Evolutionary conservation across 306 rosid species (phyloP).

Genomic region (Citrullus amarus): DNA sequence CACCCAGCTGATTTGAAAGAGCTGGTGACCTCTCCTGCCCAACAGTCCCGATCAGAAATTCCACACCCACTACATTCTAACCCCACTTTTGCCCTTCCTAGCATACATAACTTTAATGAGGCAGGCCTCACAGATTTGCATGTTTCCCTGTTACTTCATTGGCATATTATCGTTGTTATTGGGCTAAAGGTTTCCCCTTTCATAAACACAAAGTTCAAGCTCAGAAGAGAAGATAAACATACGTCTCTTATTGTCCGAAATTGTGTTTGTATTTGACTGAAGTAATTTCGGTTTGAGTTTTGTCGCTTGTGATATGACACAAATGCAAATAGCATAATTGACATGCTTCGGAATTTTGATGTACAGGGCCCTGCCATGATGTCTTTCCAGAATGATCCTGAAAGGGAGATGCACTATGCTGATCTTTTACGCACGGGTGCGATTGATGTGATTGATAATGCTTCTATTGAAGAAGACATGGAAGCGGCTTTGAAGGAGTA

Average conservation of each 20-base stretch:
- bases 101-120: too few relatives aligned
- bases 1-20: too few relatives aligned
- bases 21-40: too few relatives aligned
- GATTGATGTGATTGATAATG: conserved; percentile 37
- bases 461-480: conserved; percentile 58
- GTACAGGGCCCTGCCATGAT: conserved; percentile 65
- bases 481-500: conserved; percentile 67
- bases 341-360: conserved; percentile 2
- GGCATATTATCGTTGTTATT: not conserved
- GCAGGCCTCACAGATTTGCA: not conserved
- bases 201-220: not conserved
- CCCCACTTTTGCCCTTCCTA: too few relatives aligned
- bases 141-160: not conserved
- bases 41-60: too few relatives aligned
- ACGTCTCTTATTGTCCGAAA: not conserved
- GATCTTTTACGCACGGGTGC: conserved; percentile 46
- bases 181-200: not conserved
- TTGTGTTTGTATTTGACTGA: not conserved
- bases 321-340: not conserved
- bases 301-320: not conserved
- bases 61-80: too few relatives aligned
- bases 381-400: conserved; percentile 48
- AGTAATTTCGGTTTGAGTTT: not conserved
- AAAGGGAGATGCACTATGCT: conserved; percentile 62
- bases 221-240: not conserved